These are phyloP conservation scores for Ambrosia trifida DNA, from an alignment of 129 eudicot genomes.

Conservation along the genomic window DNA sequence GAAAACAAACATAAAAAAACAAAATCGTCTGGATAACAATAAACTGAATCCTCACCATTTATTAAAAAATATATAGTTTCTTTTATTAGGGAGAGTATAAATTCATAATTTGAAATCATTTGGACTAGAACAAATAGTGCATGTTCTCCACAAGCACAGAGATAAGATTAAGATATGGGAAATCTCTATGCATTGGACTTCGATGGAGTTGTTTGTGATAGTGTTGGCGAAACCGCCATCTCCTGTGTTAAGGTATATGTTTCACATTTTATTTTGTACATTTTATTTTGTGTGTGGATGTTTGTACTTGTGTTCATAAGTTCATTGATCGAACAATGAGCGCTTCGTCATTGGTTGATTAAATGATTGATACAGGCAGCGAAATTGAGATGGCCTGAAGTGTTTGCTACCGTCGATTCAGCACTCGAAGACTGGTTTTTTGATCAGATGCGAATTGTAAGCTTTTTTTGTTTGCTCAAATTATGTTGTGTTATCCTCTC, in stretches of 20 bases:
- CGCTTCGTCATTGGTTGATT: background rate
- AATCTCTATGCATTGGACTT: slow-evolving; percentile 95
- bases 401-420: slow-evolving; percentile 66
- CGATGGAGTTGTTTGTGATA: slow-evolving; percentile 95
- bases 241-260: slow-evolving; percentile 85
- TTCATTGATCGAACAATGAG: background rate
- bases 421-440: slow-evolving; percentile 84
- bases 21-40: too few species aligned
- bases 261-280: background rate
- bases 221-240: slow-evolving; percentile 94
- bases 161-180: slow-evolving; percentile 52
- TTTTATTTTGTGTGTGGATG: background rate
- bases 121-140: slow-evolving; percentile 30
- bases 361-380: slow-evolving; percentile 67
- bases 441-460: slow-evolving; percentile 92
- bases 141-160: slow-evolving; percentile 11
- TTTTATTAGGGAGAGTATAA: background rate
- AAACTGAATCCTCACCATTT: too few species aligned
- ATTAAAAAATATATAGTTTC: too few species aligned
- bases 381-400: slow-evolving; percentile 86
- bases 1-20: too few species aligned
- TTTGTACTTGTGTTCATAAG: background rate
- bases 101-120: slow-evolving; percentile 17
- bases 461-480: background rate
- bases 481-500: slow-evolving; percentile 1